phyloP scores from a whole-genome alignment of 2,329 filamentous ascomycete genomes.

The Fusarium napiforme region DNA sequence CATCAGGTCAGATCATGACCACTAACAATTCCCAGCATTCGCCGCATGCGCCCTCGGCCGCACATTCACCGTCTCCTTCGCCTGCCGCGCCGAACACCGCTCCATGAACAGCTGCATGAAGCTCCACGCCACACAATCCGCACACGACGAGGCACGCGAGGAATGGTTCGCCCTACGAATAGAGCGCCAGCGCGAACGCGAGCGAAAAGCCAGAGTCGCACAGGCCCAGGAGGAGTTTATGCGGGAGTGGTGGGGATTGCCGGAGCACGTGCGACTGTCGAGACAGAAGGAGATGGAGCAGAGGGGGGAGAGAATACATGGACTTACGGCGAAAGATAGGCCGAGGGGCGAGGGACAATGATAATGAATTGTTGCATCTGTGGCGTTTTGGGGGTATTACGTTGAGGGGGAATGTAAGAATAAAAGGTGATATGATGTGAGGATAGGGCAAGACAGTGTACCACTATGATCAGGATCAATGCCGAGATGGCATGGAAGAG shows the following conservation, averaged over 20 bases:
- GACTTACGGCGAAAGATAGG: slow-evolving; percentile 55
- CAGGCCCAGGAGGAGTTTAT: slow-evolving; percentile 73
- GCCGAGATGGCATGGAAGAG: neutral
- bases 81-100: slow-evolving; percentile 81
- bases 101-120: slow-evolving; percentile 97
- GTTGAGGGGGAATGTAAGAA: slow-evolving; percentile 29
- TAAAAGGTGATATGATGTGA: slow-evolving; percentile 17
- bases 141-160: slow-evolving; percentile 87
- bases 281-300: slow-evolving; percentile 59
- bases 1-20: slow-evolving; percentile 18
- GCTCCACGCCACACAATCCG: slow-evolving; percentile 81
- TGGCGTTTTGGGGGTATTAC: slow-evolving; percentile 40
- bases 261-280: slow-evolving; percentile 64
- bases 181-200: slow-evolving; percentile 74
- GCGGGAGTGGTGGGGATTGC: slow-evolving; percentile 74
- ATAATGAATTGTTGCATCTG: slow-evolving; percentile 33
- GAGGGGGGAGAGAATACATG: slow-evolving; percentile 66
- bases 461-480: neutral
- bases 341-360: slow-evolving; percentile 27
- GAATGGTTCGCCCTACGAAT: slow-evolving; percentile 90
- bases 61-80: slow-evolving; percentile 88
- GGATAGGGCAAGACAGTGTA: slow-evolving; percentile 4
- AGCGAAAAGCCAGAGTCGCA: slow-evolving; percentile 69
- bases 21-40: slow-evolving; percentile 71
- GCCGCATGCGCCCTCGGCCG: slow-evolving; percentile 88